Base-by-base conservation (phyloP, 176 grass and related monocot genomes). In the Oryza australiensis region DNA sequence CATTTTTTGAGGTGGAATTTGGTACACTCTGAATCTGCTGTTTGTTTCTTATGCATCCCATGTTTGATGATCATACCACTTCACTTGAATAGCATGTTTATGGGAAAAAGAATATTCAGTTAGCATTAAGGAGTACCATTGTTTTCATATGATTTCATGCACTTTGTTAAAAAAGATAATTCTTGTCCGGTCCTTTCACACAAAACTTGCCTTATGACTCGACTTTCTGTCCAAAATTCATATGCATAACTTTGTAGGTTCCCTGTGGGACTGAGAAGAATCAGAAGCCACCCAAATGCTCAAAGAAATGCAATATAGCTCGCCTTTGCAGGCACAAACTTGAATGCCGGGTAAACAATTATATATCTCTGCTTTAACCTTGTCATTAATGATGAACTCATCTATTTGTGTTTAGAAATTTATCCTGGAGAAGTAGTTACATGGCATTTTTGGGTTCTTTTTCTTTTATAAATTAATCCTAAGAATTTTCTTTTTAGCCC, bases 181-280 rank as follows among this genome's bases (percentile, higher is more conserved):
- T 66, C 29, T 75, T n/a, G 40, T 4, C 16, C 0, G 5, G 2
- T 23, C 53, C 22, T n/a, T n/a, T 23, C 53, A 59, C 12, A 59
- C 53, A 59, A 59, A 59, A n/a, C 22, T 23, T 59, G 53, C 53
- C 1, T 26, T 53, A 8, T 70, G 75, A 29, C 28, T 69, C 0
- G 74, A 40, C 9, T 85, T 68, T 65, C 15, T 67, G 49, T 72
- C 27, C 12, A 64, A 76, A 26, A 55, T 75, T 81, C 34, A 76
- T 55, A 85, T 71, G 13, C 42, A 57, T 46, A 51, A 76, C 34
- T 81, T 65, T 82, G 55, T 85, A 98, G 95, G 95, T 98, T 89
- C 95, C 92, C 64, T 98, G 95, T 83, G 95, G 95, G 12, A 93
- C 92, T 72, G 95, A 98, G 64, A 98, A 93, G 92, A 98, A 86